Percentiles rank a stretch among this genome's conserved stretches.
Conservation (phyloP, 2,329 filamentous ascomycete genomes). For the Botryotinia globosa region DNA sequence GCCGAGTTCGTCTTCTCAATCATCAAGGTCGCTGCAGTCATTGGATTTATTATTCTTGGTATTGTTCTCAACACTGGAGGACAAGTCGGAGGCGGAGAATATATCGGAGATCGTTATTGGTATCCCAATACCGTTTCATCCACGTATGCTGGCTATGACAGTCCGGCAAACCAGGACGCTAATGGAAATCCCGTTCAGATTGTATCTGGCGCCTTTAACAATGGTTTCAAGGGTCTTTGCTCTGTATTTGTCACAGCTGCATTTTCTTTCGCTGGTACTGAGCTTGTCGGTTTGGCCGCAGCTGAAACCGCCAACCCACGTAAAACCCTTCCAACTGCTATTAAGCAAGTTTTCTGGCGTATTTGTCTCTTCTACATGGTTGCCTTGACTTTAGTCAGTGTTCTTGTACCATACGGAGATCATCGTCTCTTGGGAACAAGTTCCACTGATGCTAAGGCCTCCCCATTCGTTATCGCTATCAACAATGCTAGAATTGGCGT, state of each 20-base stretch:
- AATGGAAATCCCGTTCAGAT: slow-evolving; percentile 23
- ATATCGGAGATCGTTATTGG: slow-evolving; percentile 62
- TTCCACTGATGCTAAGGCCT: slow-evolving; percentile 42
- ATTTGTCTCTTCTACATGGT: slow-evolving; percentile 53
- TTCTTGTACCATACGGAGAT: slow-evolving; percentile 48
- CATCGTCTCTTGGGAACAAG: slow-evolving; percentile 39
- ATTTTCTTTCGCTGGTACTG: slow-evolving; percentile 52
- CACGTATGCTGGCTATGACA: slow-evolving; percentile 43
- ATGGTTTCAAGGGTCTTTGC: slow-evolving; percentile 51
- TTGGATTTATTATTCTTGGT: slow-evolving; percentile 63
- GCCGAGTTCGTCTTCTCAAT: slow-evolving; percentile 85
- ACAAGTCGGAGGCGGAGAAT: slow-evolving; percentile 48
- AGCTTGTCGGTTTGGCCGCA: slow-evolving; percentile 52
- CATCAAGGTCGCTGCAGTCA: slow-evolving; percentile 69
- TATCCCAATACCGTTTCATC: slow-evolving; percentile 45
- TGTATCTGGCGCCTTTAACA: slow-evolving; percentile 42
- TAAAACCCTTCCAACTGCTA: slow-evolving; percentile 49
- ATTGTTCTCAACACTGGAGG: slow-evolving; percentile 59
- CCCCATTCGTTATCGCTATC: slow-evolving; percentile 58
- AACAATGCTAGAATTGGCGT: slow-evolving; percentile 51
- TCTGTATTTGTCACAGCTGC: slow-evolving; percentile 52
- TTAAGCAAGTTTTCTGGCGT: slow-evolving; percentile 55
- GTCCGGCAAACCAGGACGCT: slow-evolving; percentile 14
- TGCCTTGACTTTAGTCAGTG: slow-evolving; percentile 50
- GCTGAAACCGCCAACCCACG: slow-evolving; percentile 51